A percentile compares a stretch with the other conserved stretches of the same genome.
Conservation (phyloP, 2,329 filamentous ascomycete genomes). For the Ophiostoma ulmi region DNA sequence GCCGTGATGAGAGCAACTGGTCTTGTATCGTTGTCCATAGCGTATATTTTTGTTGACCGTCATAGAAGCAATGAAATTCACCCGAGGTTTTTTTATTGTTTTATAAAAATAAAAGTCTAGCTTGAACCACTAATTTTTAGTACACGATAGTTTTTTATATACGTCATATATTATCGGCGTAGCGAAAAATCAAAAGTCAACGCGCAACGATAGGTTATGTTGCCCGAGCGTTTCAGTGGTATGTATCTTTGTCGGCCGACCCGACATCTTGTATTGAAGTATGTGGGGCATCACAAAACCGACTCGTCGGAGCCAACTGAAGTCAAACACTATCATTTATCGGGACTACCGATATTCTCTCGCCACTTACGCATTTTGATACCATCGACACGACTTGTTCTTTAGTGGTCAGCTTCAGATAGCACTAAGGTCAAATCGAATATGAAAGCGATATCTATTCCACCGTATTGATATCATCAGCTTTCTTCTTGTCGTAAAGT, state of each 20-base stretch:
- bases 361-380: neutral
- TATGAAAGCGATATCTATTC: neutral
- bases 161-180: neutral
- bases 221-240: neutral
- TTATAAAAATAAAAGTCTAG: too few species aligned
- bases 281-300: neutral
- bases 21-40: constrained; percentile 15
- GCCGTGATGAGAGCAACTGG: constrained; percentile 45
- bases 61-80: neutral
- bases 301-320: neutral
- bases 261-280: neutral
- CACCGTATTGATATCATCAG: neutral
- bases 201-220: neutral
- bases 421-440: neutral
- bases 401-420: neutral
- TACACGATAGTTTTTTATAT: neutral
- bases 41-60: neutral
- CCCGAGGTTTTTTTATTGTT: too few species aligned
- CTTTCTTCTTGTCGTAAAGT: neutral
- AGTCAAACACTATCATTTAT: neutral
- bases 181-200: neutral
- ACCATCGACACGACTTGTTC: neutral
- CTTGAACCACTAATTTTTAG: too few species aligned
- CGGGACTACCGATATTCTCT: constrained; percentile 2
- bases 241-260: neutral